A percentile compares a stretch with the other conserved stretches of the same genome.
phyloP scores from a whole-genome alignment of 352 stramenopile species.

The Phytopythium sindhum region DNA sequence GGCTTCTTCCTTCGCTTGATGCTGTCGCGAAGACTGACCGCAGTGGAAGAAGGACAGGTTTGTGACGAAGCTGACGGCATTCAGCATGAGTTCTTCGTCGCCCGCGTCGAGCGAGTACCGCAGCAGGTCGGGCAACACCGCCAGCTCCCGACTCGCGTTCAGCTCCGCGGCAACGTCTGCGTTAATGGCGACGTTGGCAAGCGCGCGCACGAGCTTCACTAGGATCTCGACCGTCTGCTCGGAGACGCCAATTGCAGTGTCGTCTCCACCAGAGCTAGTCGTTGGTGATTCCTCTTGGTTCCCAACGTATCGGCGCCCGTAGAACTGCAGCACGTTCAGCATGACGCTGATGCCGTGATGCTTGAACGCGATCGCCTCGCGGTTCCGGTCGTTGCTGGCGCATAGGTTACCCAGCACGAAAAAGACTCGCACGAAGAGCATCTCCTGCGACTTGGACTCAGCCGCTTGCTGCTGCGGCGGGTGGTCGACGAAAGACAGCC shows the following conservation, averaged over 20 bases:
- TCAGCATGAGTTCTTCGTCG: slow-evolving; percentile 87
- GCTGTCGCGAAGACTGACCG: not conserved
- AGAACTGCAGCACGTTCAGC: slow-evolving; percentile 43
- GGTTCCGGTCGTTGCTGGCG: slow-evolving; percentile 79
- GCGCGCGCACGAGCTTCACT: slow-evolving; percentile 75
- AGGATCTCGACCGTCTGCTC: slow-evolving; percentile 57
- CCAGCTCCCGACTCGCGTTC: slow-evolving; percentile 31
- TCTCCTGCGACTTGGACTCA: slow-evolving; percentile 42
- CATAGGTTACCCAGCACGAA: slow-evolving; percentile 88
- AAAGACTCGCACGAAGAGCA: slow-evolving; percentile 68
- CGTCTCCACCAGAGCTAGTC: not conserved
- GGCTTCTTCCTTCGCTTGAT: not conserved
- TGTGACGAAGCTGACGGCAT: slow-evolving; percentile 84
- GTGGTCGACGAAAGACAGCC: slow-evolving; percentile 25
- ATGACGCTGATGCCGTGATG: slow-evolving; percentile 31
- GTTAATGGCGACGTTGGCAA: slow-evolving; percentile 85
- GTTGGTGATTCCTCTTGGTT: not conserved
- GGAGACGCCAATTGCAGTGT: slow-evolving; percentile 3
- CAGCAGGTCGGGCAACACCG: slow-evolving; percentile 42
- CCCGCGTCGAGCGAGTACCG: slow-evolving; percentile 20
- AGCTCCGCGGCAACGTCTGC: slow-evolving; percentile 45
- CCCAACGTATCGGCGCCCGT: slow-evolving; percentile 28
- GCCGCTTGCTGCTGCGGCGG: slow-evolving; percentile 21
- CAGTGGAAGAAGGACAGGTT: slow-evolving; percentile 81
- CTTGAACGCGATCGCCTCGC: slow-evolving; percentile 33